These are phyloP conservation scores for Emydomyces testavorans DNA, from an alignment of 2,329 filamentous ascomycete genomes.

Conservation along the genomic window DNA sequence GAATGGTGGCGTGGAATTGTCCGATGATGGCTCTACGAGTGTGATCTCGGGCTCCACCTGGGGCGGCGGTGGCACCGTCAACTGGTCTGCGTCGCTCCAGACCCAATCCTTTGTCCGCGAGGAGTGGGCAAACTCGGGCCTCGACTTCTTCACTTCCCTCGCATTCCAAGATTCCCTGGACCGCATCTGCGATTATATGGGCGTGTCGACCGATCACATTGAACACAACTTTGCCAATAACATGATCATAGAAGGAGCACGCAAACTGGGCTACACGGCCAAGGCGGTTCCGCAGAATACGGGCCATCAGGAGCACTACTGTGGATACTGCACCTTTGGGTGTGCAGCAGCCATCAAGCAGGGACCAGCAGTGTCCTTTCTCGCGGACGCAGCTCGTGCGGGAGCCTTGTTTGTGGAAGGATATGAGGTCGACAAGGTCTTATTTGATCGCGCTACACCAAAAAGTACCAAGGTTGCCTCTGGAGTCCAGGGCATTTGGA, in stretches of 20 bases:
- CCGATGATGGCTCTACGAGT: constrained; percentile 47
- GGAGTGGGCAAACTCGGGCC: constrained; percentile 62
- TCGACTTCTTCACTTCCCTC: constrained; percentile 61
- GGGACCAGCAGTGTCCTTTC: constrained; percentile 62
- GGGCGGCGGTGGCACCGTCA: constrained; percentile 79
- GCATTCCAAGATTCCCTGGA: constrained; percentile 72
- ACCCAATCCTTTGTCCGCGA: constrained; percentile 65
- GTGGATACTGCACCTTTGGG: constrained; percentile 52
- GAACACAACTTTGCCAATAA: constrained; percentile 62
- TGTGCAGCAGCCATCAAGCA: constrained; percentile 60
- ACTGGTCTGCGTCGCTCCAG: constrained; percentile 61
- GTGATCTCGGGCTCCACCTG: constrained; percentile 60
- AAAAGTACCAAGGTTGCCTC: constrained; percentile 48
- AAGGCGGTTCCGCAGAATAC: constrained; percentile 68
- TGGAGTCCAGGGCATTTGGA: constrained; percentile 66
- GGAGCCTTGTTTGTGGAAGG: constrained; percentile 79
- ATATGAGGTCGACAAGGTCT: constrained; percentile 56
- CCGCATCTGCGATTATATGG: constrained; percentile 66
- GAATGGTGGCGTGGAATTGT: constrained; percentile 47
- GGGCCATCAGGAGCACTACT: constrained; percentile 60
- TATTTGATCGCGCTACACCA: constrained; percentile 44
- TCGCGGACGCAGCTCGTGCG: constrained; percentile 65
- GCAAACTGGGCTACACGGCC: constrained; percentile 60
- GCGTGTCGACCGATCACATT: constrained; percentile 54
- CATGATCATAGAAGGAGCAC: constrained; percentile 61